Base-by-base conservation (phyloP, 495 filamentous ascomycete species). In the Daldinia grandis region DNA sequence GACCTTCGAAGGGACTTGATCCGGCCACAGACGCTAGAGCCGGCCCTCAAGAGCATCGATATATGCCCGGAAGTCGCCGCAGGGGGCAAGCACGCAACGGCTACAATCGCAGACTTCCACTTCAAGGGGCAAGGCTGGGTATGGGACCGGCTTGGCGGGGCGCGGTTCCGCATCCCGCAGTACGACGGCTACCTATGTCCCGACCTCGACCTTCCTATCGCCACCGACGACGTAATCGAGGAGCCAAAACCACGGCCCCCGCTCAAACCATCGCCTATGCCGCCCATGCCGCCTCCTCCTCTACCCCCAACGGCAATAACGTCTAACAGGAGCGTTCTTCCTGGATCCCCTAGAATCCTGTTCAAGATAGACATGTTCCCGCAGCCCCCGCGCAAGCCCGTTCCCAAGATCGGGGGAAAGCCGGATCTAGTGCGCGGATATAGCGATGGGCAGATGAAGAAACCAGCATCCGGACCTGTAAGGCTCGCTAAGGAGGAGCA, bases 101-200 rank as follows among this genome's bases (percentile, higher is more conserved):
- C 75, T 14, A 73, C 73, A 8, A 66, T 72, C n/a, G 56, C 71
- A 3, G 73, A 77, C 53, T 77, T 76, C 37, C 71, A 74, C 63
- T 70, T 62, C 33, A 40, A 37, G 7, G 63, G 59, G 7, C 65
- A 69, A 6, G 66, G 73, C 14, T 71, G 66, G 60, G 62, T 38
- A 31, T 77, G 75, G 75, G 71, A 77, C 54, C 64, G 73, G 17
- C 51, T 68, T 2, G 40, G 71, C 5, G 73, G 75, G 10, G 71
- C 73, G 4, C 59, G 47, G 27, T 77, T 77, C 58, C 75, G 75
- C 47, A 74, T 76, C 49, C 75, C 71, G 19, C 73, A 76, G 25
- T 77, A 76, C 53, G 71, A 77, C 47, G 75, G 73, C 31, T 66
- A 68, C 49, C 25, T 77, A 5, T 74, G 66, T 42, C 75, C 73